phyloP scores from a whole-genome alignment of 2,329 filamentous ascomycete species.

The Diplodia intermedia region DNA sequence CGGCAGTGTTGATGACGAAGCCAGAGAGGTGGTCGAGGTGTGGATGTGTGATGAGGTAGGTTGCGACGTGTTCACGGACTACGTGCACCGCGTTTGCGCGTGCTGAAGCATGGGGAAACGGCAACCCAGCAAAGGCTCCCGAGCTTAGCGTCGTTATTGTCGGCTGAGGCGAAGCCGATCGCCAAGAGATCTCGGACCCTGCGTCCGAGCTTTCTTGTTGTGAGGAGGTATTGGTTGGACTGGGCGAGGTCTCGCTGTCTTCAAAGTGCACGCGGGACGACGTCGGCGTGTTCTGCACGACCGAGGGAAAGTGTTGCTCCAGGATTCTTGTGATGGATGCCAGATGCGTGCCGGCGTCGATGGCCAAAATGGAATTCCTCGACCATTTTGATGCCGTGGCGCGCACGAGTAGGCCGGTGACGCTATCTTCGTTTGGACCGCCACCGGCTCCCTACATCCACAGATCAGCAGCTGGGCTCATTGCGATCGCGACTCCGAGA shows the following conservation, averaged over 20 bases:
- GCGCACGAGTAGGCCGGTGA: slow-evolving; percentile 87
- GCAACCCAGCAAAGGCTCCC: slow-evolving; percentile 82
- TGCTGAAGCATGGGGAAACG: slow-evolving; percentile 70
- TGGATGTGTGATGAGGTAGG: slow-evolving; percentile 94
- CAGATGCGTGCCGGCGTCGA: slow-evolving; percentile 91
- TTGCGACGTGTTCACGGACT: slow-evolving; percentile 79
- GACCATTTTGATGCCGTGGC: slow-evolving; percentile 80
- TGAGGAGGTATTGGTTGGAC: slow-evolving; percentile 28
- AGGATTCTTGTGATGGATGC: slow-evolving; percentile 83
- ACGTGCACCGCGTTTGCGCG: slow-evolving; percentile 83
- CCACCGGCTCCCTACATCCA: slow-evolving; percentile 78
- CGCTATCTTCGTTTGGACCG: slow-evolving; percentile 87
- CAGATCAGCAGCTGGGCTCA: slow-evolving; percentile 30
- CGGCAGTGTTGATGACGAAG: slow-evolving; percentile 91
- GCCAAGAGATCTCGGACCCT: slow-evolving; percentile 25
- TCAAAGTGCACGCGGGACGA: slow-evolving; percentile 25
- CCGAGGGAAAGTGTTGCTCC: slow-evolving; percentile 60
- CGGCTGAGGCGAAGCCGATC: slow-evolving; percentile 23
- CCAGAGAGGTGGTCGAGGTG: slow-evolving; percentile 94
- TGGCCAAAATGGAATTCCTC: slow-evolving; percentile 83
- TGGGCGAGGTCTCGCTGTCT: slow-evolving; percentile 24
- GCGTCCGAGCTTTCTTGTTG: slow-evolving; percentile 19
- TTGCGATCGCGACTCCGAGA: slow-evolving; percentile 12
- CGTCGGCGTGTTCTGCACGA: slow-evolving; percentile 38
- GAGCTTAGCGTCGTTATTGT: slow-evolving; percentile 64